Evolutionary conservation across 192 early-diverging fungal genomes (phyloP), one percentile per base, ranked within the genome.

Genomic region (Fimicolochytrium jonesii): DNA sequence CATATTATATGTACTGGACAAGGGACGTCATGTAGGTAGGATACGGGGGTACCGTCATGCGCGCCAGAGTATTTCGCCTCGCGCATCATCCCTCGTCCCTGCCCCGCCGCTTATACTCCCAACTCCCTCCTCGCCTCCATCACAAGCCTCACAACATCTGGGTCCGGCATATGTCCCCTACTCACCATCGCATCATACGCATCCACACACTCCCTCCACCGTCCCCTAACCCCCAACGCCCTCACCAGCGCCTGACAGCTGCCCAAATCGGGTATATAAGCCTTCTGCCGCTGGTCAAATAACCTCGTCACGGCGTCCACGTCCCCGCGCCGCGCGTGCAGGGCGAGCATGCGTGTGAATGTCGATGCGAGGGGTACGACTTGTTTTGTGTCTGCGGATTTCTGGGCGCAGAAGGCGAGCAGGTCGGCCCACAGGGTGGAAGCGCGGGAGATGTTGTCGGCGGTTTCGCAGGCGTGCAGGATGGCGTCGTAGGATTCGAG

Each of bases 401-500:
- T 18, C 6, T 6, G 37, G 10, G 10, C 49, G 36, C 65, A 67
- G 25, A 41, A 41, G n/a, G 6, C 28, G 6, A 25, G 13, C 33
- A 67, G 30, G 22, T 50, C 65, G 13, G 22, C 37, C 65, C 65
- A 67, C n/a, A 52, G 22, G 23, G 32, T 25, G 7, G 13, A 10
- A 15, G 65, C 65, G 11, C 13, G 5, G 17, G 61, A 64, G 9
- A 44, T 6, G 6, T 68, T 59, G 22, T 42, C 51, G 17, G 37
- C 33, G 1, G 50, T 43, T 9, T 43, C 51, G 35, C 51, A 61
- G 3, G 59, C 58, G 29, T 30, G 11, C 18, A 72, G 53, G 22
- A 72, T 48, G 31, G 64, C 56, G 53, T 72, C 70, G 43, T 55
- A 72, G 6, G 61, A 49, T 17, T 67, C 35, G 13, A 61, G 25